Percentiles rank a stretch among this genome's conserved stretches.
Conservation (phyloP, 1,284 basidiomycete genomes). For the Acaromyces ingoldii region DNA sequence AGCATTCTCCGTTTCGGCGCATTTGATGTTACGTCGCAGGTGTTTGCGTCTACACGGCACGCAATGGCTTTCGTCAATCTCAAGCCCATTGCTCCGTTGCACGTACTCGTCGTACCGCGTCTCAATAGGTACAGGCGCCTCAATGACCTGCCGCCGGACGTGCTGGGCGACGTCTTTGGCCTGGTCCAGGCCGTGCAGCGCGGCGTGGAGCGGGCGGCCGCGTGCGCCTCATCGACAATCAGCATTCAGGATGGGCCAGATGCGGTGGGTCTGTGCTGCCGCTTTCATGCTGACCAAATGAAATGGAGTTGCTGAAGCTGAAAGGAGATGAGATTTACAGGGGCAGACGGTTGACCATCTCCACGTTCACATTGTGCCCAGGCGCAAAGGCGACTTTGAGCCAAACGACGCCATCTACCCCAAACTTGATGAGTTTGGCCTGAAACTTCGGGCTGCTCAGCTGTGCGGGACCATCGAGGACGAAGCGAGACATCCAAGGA, state of each 20-base stretch:
- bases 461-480: no score
- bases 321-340: neutral
- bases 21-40: constrained; percentile 4
- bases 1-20: neutral
- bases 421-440: constrained; percentile 16
- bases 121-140: constrained; percentile 29
- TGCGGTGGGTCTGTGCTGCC: constrained; percentile 12
- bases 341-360: constrained; percentile 44
- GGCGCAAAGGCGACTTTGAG: constrained; percentile 37
- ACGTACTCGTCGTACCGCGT: constrained; percentile 44
- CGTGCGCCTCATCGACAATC: constrained; percentile 41
- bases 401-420: constrained; percentile 43
- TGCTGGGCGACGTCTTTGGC: constrained; percentile 29
- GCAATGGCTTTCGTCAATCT: constrained; percentile 43
- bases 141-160: constrained; percentile 21
- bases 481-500: no score
- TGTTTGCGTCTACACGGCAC: neutral
- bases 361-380: constrained; percentile 48
- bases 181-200: constrained; percentile 27
- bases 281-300: neutral
- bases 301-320: neutral
- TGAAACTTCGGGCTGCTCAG: no score
- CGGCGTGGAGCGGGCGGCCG: constrained; percentile 33
- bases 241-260: constrained; percentile 43
- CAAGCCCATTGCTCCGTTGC: constrained; percentile 47